Conservation (phyloP, 2,329 filamentous ascomycete species). For the Pseudophaeomoniella oleicola region DNA sequence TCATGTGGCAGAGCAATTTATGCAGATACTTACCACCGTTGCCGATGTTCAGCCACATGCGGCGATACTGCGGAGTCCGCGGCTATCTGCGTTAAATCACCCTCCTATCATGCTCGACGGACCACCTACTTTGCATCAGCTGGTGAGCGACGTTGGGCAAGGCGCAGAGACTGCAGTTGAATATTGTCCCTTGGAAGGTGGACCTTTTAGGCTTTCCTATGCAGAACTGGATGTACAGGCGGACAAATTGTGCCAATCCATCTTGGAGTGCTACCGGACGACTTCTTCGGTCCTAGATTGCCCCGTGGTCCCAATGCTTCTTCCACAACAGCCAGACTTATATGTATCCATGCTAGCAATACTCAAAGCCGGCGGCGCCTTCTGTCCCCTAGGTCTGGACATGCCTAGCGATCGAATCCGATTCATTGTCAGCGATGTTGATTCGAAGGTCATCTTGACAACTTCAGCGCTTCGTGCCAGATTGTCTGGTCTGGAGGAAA, state of each 20-base stretch:
- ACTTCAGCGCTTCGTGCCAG: conserved; percentile 28
- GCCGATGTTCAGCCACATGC: not conserved
- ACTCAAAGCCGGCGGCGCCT: conserved; percentile 68
- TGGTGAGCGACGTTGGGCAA: conserved; percentile 37
- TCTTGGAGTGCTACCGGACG: conserved; percentile 19
- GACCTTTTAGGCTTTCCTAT: conserved; percentile 42
- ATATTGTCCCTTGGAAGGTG: conserved; percentile 38
- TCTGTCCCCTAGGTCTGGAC: conserved; percentile 72
- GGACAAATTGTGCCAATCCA: conserved; percentile 37
- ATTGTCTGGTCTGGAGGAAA: conserved; percentile 10
- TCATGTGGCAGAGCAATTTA: not conserved
- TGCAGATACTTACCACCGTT: not conserved
- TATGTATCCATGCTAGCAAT: conserved; percentile 67
- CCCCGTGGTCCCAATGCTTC: conserved; percentile 55
- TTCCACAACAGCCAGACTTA: conserved; percentile 62
- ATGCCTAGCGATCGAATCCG: conserved; percentile 60
- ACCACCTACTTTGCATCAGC: conserved; percentile 43
- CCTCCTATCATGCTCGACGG: conserved; percentile 38
- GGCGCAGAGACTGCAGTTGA: conserved; percentile 43
- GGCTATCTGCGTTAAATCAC: conserved; percentile 44
- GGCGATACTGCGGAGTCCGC: not conserved
- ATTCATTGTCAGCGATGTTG: conserved; percentile 69
- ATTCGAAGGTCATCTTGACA: conserved; percentile 54
- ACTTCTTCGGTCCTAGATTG: conserved; percentile 6
- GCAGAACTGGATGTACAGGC: conserved; percentile 44